A percentile compares a stretch with the other conserved stretches of the same genome.
Conservation (phyloP, 805 yeast genomes). For the Candida silvicultrix region DNA sequence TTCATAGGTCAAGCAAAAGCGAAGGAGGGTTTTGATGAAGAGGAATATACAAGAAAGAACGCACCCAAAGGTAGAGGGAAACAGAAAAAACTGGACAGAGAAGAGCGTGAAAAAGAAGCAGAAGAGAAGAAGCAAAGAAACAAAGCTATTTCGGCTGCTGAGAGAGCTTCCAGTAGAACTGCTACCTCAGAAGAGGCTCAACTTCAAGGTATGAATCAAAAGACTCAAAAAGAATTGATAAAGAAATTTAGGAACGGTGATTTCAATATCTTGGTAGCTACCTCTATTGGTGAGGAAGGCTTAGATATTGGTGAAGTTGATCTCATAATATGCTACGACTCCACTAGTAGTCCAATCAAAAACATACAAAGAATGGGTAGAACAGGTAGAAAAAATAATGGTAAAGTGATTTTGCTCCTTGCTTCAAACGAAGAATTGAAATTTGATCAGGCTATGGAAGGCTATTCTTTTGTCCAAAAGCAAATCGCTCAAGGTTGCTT, state of each 20-base stretch:
- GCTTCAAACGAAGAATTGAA: slow-evolving; percentile 74
- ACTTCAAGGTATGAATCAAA: slow-evolving; percentile 83
- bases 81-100: slow-evolving; percentile 25
- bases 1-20: slow-evolving; percentile 90
- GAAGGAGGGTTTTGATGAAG: slow-evolving; percentile 62
- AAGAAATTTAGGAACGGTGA: slow-evolving; percentile 65
- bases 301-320: slow-evolving; percentile 98
- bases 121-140: slow-evolving; percentile 26
- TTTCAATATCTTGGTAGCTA: slow-evolving; percentile 82
- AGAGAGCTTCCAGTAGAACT: slow-evolving; percentile 34
- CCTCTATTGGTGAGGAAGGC: slow-evolving; percentile 98
- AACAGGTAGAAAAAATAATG: slow-evolving; percentile 93
- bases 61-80: slow-evolving; percentile 39
- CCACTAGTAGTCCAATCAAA: slow-evolving; percentile 89
- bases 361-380: slow-evolving; percentile 96
- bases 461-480: slow-evolving; percentile 72
- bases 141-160: slow-evolving; percentile 26
- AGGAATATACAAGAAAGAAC: slow-evolving; percentile 35
- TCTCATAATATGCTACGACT: slow-evolving; percentile 85
- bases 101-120: slow-evolving; percentile 24
- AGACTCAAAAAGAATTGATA: slow-evolving; percentile 74
- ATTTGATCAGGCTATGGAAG: slow-evolving; percentile 78
- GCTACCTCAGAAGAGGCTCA: slow-evolving; percentile 75
- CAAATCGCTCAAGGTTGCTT: slow-evolving; percentile 47
- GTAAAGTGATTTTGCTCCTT: slow-evolving; percentile 68